Evolutionary conservation across 805 yeast genomes (phyloP).

Genomic region (Yamadazyma laniorum): DNA sequence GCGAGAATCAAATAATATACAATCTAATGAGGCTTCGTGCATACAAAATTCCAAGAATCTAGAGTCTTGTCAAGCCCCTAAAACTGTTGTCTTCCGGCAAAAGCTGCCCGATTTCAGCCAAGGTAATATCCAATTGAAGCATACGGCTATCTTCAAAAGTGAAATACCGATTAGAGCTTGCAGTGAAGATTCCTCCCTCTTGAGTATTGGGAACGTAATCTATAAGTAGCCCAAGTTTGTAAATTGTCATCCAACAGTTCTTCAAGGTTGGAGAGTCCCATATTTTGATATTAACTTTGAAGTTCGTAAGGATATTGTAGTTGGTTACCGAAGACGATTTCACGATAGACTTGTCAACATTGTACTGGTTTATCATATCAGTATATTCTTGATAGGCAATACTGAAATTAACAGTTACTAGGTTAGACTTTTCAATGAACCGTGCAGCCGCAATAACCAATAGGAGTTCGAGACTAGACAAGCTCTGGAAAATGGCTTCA

Average conservation of each 20-base stretch:
- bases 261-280: slow-evolving; percentile 63
- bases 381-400: slow-evolving; percentile 73
- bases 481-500: slow-evolving; percentile 27
- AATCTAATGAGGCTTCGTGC: too few relatives aligned
- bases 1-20: too few relatives aligned
- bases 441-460: slow-evolving; percentile 75
- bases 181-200: slow-evolving; percentile 34
- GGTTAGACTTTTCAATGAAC: slow-evolving; percentile 55
- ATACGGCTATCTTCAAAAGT: slow-evolving; percentile 45
- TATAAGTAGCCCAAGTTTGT: slow-evolving; percentile 51
- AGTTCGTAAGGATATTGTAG: slow-evolving; percentile 33
- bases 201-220: slow-evolving; percentile 45
- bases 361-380: slow-evolving; percentile 47
- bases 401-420: slow-evolving; percentile 69
- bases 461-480: slow-evolving; percentile 72
- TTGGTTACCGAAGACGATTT: slow-evolving; percentile 24
- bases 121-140: slow-evolving; percentile 50
- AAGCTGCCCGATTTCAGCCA: slow-evolving; percentile 47
- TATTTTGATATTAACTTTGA: slow-evolving; percentile 42
- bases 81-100: slow-evolving; percentile 18
- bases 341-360: slow-evolving; percentile 30
- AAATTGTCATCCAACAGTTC: slow-evolving; percentile 73
- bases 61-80: slow-evolving; percentile 8
- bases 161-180: slow-evolving; percentile 25
- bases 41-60: too few relatives aligned